phyloP scores from a whole-genome alignment of 257 asterid genomes.

The Phtheirospermum japonicum region DNA sequence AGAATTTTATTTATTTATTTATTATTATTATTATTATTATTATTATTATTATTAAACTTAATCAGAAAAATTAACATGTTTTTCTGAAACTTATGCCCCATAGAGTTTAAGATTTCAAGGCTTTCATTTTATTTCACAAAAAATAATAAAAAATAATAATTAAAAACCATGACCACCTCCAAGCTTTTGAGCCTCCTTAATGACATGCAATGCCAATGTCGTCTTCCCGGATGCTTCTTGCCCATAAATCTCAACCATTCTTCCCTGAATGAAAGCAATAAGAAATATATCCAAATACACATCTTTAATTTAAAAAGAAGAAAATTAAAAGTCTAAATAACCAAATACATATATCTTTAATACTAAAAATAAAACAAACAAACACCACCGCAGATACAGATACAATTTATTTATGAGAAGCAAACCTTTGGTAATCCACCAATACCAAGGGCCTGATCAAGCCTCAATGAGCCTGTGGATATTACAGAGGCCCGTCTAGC shows the following conservation, averaged over 20 bases:
- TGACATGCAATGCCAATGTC: slow-evolving; percentile 83
- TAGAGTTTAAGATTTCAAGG: not conserved
- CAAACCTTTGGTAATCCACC: slow-evolving; percentile 96
- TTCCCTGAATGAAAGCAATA: slow-evolving; percentile 55
- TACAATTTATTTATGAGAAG: slow-evolving; percentile 19
- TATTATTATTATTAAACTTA: too few species aligned
- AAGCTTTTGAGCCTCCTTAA: slow-evolving; percentile 93
- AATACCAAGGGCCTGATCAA: slow-evolving; percentile 88
- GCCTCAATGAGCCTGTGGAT: slow-evolving; percentile 86
- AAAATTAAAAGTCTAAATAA: too few species aligned
- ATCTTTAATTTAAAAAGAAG: too few species aligned
- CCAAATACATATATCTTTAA: slow-evolving; percentile 1
- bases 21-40: not conserved
- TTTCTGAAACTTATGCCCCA: not conserved
- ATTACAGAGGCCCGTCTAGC: slow-evolving; percentile 74
- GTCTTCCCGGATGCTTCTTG: slow-evolving; percentile 99
- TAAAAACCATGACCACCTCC: slow-evolving; percentile 61
- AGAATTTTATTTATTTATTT: too few species aligned
- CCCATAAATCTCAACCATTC: slow-evolving; percentile 90
- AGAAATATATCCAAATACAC: not conserved
- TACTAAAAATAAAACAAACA: slow-evolving; percentile 1
- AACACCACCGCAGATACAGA: not conserved
- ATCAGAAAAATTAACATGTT: not conserved
- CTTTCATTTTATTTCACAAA: slow-evolving; percentile 1
- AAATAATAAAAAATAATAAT: not conserved